Evolutionary conservation across 805 yeast species (phyloP).

Genomic region (Kurtzmaniella cleridarum): DNA sequence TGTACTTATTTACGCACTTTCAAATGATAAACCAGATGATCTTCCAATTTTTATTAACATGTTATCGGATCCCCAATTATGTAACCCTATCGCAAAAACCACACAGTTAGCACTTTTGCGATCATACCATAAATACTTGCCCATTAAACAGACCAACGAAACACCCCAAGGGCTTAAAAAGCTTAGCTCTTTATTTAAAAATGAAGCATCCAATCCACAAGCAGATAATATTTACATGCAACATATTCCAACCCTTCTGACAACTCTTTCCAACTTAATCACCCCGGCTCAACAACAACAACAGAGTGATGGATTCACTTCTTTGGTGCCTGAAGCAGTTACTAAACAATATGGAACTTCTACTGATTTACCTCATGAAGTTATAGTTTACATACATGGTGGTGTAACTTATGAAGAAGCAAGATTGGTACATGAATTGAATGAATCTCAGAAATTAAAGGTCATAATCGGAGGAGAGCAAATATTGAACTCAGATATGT

Average conservation of each 20-base stretch:
- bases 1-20: slow-evolving; percentile 65
- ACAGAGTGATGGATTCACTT: slow-evolving; percentile 14
- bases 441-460: slow-evolving; percentile 51
- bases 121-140: slow-evolving; percentile 24
- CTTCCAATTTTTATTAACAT: slow-evolving; percentile 18
- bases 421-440: slow-evolving; percentile 69
- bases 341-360: slow-evolving; percentile 19
- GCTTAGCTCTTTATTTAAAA: slow-evolving; percentile 8
- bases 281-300: slow-evolving; percentile 5
- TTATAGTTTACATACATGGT: slow-evolving; percentile 73
- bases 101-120: slow-evolving; percentile 27
- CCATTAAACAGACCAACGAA: slow-evolving; percentile 27
- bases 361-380: slow-evolving; percentile 47
- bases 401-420: slow-evolving; percentile 94
- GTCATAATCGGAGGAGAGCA: slow-evolving; percentile 71
- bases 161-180: slow-evolving; percentile 17
- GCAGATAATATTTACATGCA: slow-evolving; percentile 82
- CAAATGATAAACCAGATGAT: slow-evolving; percentile 25
- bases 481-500: slow-evolving; percentile 28
- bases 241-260: slow-evolving; percentile 71
- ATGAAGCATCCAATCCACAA: slow-evolving; percentile 2
- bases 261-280: slow-evolving; percentile 20
- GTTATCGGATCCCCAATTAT: slow-evolving; percentile 23
- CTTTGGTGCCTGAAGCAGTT: slow-evolving; percentile 36
- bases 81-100: slow-evolving; percentile 27